Conservation (phyloP, 108 stramenopile species). For the Fragilariopsis cylindrus region DNA sequence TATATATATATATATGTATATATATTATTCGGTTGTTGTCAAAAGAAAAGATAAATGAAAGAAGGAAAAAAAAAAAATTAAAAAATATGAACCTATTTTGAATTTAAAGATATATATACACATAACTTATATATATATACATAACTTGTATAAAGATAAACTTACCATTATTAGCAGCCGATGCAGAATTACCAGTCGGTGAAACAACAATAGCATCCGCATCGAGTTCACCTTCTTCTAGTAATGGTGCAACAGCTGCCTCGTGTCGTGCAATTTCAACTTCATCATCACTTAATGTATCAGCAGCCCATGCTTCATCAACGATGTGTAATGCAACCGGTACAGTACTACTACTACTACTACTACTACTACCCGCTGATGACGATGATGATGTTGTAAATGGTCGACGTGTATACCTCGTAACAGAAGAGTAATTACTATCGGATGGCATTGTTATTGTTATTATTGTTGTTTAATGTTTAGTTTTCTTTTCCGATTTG, state of each 20-base stretch:
- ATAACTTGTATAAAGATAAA: not conserved
- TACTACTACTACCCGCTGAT: too few relatives aligned
- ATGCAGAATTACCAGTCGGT: constrained; percentile 71
- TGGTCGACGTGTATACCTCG: constrained; percentile 58
- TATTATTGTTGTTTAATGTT: too few relatives aligned
- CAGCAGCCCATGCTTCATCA: constrained; percentile 78
- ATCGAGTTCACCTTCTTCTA: constrained; percentile 83
- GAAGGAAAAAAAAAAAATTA: not conserved
- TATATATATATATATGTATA: not conserved
- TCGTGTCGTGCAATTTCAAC: constrained; percentile 63
- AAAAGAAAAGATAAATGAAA: not conserved
- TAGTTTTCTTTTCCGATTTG: too few relatives aligned
- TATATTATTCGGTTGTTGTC: not conserved
- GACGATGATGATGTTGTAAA: not conserved
- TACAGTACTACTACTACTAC: not conserved
- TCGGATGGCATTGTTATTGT: constrained; percentile 56
- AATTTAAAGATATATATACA: not conserved
- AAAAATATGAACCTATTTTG: too few relatives aligned
- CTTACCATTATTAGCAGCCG: constrained; percentile 48
- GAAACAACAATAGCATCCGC: constrained; percentile 76
- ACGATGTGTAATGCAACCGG: constrained; percentile 70
- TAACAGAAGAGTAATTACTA: constrained; percentile 68
- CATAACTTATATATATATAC: not conserved
- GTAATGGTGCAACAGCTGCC: constrained; percentile 53
- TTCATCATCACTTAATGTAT: constrained; percentile 76